A percentile compares a stretch with the other conserved stretches of the same genome.
Conservation (phyloP, 441 rosid species). For the Aleurites moluccanus region DNA sequence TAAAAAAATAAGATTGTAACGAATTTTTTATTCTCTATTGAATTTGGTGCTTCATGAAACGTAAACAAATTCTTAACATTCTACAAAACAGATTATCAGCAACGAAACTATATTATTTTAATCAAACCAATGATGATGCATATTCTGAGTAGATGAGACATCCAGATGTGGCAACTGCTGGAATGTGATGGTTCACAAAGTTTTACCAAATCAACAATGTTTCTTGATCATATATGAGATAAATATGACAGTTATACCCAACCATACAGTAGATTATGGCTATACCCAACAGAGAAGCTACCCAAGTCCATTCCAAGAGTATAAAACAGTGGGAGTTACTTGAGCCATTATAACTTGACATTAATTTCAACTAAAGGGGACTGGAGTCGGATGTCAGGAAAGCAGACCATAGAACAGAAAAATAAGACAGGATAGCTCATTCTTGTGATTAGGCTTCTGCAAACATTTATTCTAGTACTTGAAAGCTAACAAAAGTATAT, state of each 20-base stretch:
- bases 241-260: not conserved
- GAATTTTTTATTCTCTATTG: not conserved
- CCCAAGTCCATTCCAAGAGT: not conserved
- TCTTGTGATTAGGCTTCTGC: not conserved
- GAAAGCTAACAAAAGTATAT: not conserved
- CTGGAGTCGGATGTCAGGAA: not conserved
- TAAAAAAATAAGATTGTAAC: not conserved
- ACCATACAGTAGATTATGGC: not conserved
- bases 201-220: not conserved
- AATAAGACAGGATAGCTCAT: not conserved
- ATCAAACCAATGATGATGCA: not conserved
- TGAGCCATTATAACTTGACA: not conserved
- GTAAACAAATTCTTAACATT: not conserved
- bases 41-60: not conserved
- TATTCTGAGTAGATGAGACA: constrained; percentile 2
- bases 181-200: not conserved
- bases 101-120: not conserved
- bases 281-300: not conserved
- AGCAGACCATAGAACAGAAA: constrained; percentile 4
- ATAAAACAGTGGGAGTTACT: not conserved
- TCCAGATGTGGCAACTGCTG: not conserved
- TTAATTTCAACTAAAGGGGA: not conserved
- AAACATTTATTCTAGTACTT: not conserved
- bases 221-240: not conserved
- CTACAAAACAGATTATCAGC: not conserved